A percentile compares a stretch with the other conserved stretches of the same genome.
phyloP scores from a whole-genome alignment of 1,139 yeast genomes.

The Geotrichum macrosporum region DNA sequence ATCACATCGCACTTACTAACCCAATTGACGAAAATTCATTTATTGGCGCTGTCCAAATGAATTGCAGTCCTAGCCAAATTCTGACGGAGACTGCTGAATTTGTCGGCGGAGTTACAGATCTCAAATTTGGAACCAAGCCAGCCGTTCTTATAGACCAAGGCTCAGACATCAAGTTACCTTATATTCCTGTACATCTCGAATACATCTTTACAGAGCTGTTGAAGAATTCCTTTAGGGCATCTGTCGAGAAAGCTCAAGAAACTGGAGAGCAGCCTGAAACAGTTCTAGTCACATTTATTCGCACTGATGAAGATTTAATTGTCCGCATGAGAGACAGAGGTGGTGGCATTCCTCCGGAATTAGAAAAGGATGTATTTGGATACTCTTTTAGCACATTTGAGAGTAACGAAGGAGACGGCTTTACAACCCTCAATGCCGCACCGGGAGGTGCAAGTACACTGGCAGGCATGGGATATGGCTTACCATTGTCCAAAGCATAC shows the following conservation, averaged over 20 bases:
- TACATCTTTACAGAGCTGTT: slow-evolving; percentile 82
- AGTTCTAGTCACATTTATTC: slow-evolving; percentile 62
- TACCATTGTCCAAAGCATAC: slow-evolving; percentile 76
- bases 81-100: slow-evolving; percentile 61
- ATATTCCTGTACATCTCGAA: slow-evolving; percentile 81
- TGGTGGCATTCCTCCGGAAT: slow-evolving; percentile 72
- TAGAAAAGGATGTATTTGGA: slow-evolving; percentile 66
- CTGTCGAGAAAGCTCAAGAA: slow-evolving; percentile 54
- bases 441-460: slow-evolving; percentile 76
- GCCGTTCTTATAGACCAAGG: slow-evolving; percentile 45
- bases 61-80: slow-evolving; percentile 57
- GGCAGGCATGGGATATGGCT: slow-evolving; percentile 96
- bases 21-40: slow-evolving; percentile 45
- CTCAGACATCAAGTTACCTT: slow-evolving; percentile 55
- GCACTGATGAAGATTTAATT: slow-evolving; percentile 43
- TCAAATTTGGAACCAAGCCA: slow-evolving; percentile 76
- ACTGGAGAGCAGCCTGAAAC: slow-evolving; percentile 44
- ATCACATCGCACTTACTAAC: slow-evolving; percentile 60
- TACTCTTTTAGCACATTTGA: slow-evolving; percentile 81
- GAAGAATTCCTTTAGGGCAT: slow-evolving; percentile 83
- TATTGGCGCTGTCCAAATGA: slow-evolving; percentile 69
- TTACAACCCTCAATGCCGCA: slow-evolving; percentile 53
- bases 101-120: slow-evolving; percentile 73
- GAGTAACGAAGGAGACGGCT: slow-evolving; percentile 49
- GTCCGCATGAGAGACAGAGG: slow-evolving; percentile 81